Base-by-base conservation (phyloP, 1,139 yeast genomes). In the Taiozyma sp. region DNA sequence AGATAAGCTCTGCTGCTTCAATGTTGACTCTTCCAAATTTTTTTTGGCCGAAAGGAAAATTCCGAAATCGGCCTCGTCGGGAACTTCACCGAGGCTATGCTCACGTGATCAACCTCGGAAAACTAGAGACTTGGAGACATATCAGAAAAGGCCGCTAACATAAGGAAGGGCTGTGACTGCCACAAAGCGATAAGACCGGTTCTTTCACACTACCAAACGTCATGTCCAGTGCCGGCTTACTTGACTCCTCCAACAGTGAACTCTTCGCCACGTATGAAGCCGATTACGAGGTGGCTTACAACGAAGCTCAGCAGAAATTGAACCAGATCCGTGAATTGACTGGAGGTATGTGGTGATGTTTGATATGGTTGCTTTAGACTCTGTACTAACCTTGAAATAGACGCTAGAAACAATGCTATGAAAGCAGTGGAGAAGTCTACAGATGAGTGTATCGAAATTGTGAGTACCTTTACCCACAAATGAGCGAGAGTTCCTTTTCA, bases 381-480 rank as follows among this genome's bases (percentile, higher is more conserved):
- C 10, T 56, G 60, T 35, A 57, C 62, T 45, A 60, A 56, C 56
- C 16, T 37, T 22, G 21, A n/a, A 30, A 10, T 49, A 74, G 79
- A 70, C 47, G 74, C 71, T 54, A 73, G 88, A 50, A 73, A 75
- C 46, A 71, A 69, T 26, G 72, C 80, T 16, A 71, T 82, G 67
- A 75, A 78, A 56, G 80, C 85, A 5, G 78, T 83, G 9, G 91
- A 86, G 62, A 74, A 79, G 43, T 80, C 88, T 30, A 75, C 85
- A 26, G 95, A 87, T 60, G 95, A 88, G 63, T 86, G 89, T 35
- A 76, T 82, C 50, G 96, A 88, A 64, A 76, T 87, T 49, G 72
- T 71, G 60, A 50, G 73, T 58, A 22, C 8, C 24, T 11, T 10
- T 7, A 19, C 28, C 8, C 22, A 28, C 19, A 49, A 42, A 19